Evolutionary conservation across 208 protist species (phyloP), one percentile per base, ranked within the genome.

Genomic region (Naegleria fowleri): DNA sequence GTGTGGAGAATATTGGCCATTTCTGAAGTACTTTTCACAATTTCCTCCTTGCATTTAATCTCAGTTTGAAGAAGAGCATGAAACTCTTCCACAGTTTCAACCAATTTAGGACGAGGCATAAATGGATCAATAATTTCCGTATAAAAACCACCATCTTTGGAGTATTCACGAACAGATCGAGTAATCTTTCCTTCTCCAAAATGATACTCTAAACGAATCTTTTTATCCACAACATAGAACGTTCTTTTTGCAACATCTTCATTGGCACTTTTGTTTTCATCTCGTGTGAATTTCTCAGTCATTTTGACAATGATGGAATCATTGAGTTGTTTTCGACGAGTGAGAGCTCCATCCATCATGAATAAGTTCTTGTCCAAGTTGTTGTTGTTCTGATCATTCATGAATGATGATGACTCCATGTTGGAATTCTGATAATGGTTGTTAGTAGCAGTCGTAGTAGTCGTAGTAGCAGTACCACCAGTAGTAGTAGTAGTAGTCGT

Each of bases 191-290:
- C 85, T 39, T 88, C 43, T 7, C 85, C 85, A 39, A 58, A 88
- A 58, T 88, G 85, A 38, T 88, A 88, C 9, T 88, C 85, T 38
- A 88, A 58, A 58, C 43, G 15, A 38, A 88, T 88, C 15, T 38
- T 88, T 11, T 88, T 88, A 15, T 88, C 43, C 5, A 39, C 16
- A 43, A 58, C 16, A 39, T 58, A 58, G n/a, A 88, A 88, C 4
- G 43, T 88, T 58, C 85, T 88, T 38, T 36, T 88, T 0, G 85
- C 85, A 39, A 88, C 85, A 88, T 88, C 85, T 58, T 88, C 41
- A 88, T 88, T 88, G 6, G 85, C 85, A 15, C n/a, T 33, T 88
- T 58, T 88, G 16, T 15, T 33, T 51, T 58, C 43, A 58, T 88
- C 33, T 38, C 85, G 51, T 22, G 22, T 7, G 41, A 88, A 88